These are phyloP conservation scores for Microthyrium microscopicum DNA, from an alignment of 2,329 filamentous ascomycete genomes.

Conservation along the genomic window DNA sequence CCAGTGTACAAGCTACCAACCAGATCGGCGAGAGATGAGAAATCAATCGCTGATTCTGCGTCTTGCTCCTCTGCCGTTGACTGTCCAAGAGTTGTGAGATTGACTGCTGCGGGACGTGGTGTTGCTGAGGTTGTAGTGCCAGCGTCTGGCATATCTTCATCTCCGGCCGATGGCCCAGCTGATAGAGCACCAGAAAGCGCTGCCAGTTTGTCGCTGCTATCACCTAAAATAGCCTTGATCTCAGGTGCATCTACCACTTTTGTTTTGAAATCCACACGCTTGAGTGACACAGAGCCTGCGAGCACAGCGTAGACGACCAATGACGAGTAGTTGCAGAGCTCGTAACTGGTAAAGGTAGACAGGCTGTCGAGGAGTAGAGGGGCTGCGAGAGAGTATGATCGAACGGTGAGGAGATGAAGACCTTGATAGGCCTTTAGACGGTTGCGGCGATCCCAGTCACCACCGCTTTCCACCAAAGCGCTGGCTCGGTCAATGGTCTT, in stretches of 20 bases:
- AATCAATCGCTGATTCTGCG: slow-evolving; percentile 70
- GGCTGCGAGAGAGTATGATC: slow-evolving; percentile 76
- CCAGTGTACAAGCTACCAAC: slow-evolving; percentile 87
- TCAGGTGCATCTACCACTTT: slow-evolving; percentile 97
- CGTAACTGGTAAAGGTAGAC: slow-evolving; percentile 96
- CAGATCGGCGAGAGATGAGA: slow-evolving; percentile 69
- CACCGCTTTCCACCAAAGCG: slow-evolving; percentile 79
- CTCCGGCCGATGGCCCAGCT: slow-evolving; percentile 58
- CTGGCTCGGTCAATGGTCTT: slow-evolving; percentile 85
- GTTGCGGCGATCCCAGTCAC: slow-evolving; percentile 97
- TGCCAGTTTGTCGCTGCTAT: slow-evolving; percentile 70
- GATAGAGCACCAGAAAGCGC: slow-evolving; percentile 68
- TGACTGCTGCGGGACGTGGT: slow-evolving; percentile 44
- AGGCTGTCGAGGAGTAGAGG: slow-evolving; percentile 90
- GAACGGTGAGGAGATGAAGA: slow-evolving; percentile 78
- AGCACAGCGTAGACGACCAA: slow-evolving; percentile 93
- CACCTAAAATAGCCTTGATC: slow-evolving; percentile 90
- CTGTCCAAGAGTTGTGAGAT: slow-evolving; percentile 64
- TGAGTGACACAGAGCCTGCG: slow-evolving; percentile 82
- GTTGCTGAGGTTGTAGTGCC: slow-evolving; percentile 33
- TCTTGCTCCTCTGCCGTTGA: slow-evolving; percentile 54
- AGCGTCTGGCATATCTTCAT: slow-evolving; percentile 57
- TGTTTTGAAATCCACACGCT: slow-evolving; percentile 95
- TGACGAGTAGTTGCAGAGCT: slow-evolving; percentile 90
- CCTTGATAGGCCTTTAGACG: slow-evolving; percentile 97